phyloP scores from a whole-genome alignment of 306 rosid species.

The Phaseolus lunatus region DNA sequence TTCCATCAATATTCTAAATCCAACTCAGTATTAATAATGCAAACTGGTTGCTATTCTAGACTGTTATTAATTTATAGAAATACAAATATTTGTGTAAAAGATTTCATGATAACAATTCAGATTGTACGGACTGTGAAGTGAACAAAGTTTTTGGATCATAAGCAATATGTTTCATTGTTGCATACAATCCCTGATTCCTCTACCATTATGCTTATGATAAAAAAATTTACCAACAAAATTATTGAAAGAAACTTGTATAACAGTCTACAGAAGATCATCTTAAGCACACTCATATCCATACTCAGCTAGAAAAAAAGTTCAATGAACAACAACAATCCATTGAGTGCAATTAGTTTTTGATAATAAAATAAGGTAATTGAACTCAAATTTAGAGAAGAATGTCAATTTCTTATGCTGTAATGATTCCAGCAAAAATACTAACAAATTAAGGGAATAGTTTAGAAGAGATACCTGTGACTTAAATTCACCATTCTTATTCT shows the following conservation, averaged over 20 bases:
- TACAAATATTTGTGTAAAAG: constrained; percentile 7
- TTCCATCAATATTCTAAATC: constrained; percentile 7
- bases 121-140: neutral
- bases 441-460: neutral
- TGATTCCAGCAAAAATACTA: neutral
- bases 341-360: neutral
- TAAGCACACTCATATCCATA: neutral
- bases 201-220: neutral
- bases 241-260: neutral
- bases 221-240: neutral
- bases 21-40: neutral
- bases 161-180: neutral
- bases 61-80: neutral
- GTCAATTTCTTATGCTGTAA: neutral
- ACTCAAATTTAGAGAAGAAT: neutral
- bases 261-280: neutral
- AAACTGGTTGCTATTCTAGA: neutral
- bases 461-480: constrained; percentile 17
- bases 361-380: neutral
- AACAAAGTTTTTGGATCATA: neutral
- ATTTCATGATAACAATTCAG: neutral
- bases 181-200: constrained; percentile 1
- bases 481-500: constrained; percentile 16
- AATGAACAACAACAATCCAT: neutral
- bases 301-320: neutral